phyloP scores from a whole-genome alignment of 1,139 yeast genomes.

The Arxiozyma bovina region DNA sequence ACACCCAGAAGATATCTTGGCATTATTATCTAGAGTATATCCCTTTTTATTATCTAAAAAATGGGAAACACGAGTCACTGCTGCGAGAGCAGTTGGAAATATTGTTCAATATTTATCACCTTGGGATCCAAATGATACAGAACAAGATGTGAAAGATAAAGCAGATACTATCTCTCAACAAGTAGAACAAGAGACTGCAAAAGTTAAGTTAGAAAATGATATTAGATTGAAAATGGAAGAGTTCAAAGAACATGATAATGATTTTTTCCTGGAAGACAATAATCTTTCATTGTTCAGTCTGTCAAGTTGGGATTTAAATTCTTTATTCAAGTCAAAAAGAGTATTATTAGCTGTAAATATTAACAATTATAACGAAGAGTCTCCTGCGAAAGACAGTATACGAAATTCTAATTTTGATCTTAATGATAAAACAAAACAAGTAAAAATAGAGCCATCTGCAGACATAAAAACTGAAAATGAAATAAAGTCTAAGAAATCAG shows the following conservation, averaged over 20 bases:
- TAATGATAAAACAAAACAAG: slow-evolving; percentile 10
- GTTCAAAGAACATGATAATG: slow-evolving; percentile 27
- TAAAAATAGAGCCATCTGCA: not conserved
- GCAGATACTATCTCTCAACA: not conserved
- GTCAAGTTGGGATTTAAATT: slow-evolving; percentile 53
- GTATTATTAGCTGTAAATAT: slow-evolving; percentile 67
- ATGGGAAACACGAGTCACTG: slow-evolving; percentile 96
- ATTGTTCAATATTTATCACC: slow-evolving; percentile 67
- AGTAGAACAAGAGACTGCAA: slow-evolving; percentile 19
- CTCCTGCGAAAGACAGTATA: slow-evolving; percentile 2
- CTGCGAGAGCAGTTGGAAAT: slow-evolving; percentile 93
- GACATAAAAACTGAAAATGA: slow-evolving; percentile 10
- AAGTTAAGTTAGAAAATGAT: slow-evolving; percentile 27
- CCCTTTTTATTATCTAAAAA: slow-evolving; percentile 75
- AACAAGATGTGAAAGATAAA: slow-evolving; percentile 5
- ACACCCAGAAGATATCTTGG: slow-evolving; percentile 88
- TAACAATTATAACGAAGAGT: slow-evolving; percentile 36
- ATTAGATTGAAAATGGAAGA: slow-evolving; percentile 34
- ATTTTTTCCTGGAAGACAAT: slow-evolving; percentile 39
- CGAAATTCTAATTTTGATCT: not conserved
- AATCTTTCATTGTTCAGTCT: slow-evolving; percentile 44
- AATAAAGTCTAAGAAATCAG: slow-evolving; percentile 40
- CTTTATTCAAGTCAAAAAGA: slow-evolving; percentile 59
- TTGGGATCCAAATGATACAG: slow-evolving; percentile 71
- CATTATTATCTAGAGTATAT: slow-evolving; percentile 77